A percentile compares a stretch with the other conserved stretches of the same genome.
Evolutionary conservation across 2,329 filamentous ascomycete species (phyloP).

Genomic region (Dothistroma pini): DNA sequence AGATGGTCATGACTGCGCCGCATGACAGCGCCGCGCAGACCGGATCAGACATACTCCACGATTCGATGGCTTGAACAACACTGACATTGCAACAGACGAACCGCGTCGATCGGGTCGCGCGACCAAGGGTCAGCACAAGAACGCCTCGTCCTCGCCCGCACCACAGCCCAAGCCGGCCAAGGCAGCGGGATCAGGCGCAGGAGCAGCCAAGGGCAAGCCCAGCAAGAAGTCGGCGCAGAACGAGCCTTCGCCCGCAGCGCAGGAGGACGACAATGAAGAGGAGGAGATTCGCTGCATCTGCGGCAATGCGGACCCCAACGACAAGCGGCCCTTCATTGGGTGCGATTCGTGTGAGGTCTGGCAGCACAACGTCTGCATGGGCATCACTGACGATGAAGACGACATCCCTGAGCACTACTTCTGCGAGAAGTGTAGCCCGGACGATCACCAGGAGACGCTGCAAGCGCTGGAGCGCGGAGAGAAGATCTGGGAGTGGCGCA

Average conservation of each 20-base stretch:
- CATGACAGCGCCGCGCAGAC: no score
- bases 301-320: slow-evolving; percentile 80
- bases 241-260: slow-evolving; percentile 41
- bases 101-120: slow-evolving; percentile 90
- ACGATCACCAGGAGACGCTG: slow-evolving; percentile 76
- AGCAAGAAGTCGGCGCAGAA: slow-evolving; percentile 43
- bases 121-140: slow-evolving; percentile 96
- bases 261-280: slow-evolving; percentile 47
- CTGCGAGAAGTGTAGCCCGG: slow-evolving; percentile 84
- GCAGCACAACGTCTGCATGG: slow-evolving; percentile 98
- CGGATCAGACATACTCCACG: no score
- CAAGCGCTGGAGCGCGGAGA: slow-evolving; percentile 75
- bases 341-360: slow-evolving; percentile 90
- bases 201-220: slow-evolving; percentile 41
- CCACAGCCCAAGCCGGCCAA: slow-evolving; percentile 36
- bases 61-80: neutral
- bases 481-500: slow-evolving; percentile 69
- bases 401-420: slow-evolving; percentile 81
- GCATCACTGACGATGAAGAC: slow-evolving; percentile 70
- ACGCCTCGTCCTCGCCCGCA: slow-evolving; percentile 60
- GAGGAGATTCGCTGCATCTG: slow-evolving; percentile 84
- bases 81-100: slow-evolving; percentile 57
- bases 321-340: slow-evolving; percentile 88
- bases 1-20: neutral
- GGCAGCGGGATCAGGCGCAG: slow-evolving; percentile 28